Evolutionary conservation across 345 rosid genomes (phyloP).

Genomic region (Brassica juncea): DNA sequence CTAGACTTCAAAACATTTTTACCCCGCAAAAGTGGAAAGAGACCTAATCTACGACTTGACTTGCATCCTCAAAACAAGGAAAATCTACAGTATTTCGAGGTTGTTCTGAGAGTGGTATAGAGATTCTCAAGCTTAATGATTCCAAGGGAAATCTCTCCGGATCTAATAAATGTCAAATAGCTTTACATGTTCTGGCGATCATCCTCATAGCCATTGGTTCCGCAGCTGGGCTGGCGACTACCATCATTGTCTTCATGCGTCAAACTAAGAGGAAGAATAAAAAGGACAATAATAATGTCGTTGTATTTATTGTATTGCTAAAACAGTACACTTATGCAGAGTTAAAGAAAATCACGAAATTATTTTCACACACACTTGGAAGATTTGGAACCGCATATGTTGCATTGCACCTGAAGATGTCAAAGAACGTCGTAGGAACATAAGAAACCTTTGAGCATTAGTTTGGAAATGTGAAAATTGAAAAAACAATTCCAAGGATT

Average conservation of each 20-base stretch:
- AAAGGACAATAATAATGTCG: not conserved
- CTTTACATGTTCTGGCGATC: no score
- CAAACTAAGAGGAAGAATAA: not conserved
- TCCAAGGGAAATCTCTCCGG: no score
- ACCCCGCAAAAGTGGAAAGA: no score
- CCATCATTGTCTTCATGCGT: not conserved
- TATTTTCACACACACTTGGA: not conserved
- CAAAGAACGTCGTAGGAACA: no score
- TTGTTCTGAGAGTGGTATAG: conserved; percentile 48
- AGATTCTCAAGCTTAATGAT: conserved; percentile 32
- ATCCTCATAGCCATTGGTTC: not conserved
- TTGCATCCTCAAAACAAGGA: not conserved
- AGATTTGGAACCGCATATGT: not conserved
- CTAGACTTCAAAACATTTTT: conserved; percentile 15
- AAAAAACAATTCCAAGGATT: no score
- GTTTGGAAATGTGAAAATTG: not conserved
- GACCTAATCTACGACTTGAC: conserved; percentile 25
- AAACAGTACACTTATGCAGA: not conserved
- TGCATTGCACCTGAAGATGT: no score
- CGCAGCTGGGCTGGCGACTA: not conserved
- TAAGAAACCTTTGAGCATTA: no score
- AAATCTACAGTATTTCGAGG: not conserved
- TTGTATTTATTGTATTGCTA: not conserved
- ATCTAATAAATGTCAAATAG: no score
- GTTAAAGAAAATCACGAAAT: not conserved